Conservation (phyloP, 1,284 basidiomycete species). For the Boletellus dicymbophilus region DNA sequence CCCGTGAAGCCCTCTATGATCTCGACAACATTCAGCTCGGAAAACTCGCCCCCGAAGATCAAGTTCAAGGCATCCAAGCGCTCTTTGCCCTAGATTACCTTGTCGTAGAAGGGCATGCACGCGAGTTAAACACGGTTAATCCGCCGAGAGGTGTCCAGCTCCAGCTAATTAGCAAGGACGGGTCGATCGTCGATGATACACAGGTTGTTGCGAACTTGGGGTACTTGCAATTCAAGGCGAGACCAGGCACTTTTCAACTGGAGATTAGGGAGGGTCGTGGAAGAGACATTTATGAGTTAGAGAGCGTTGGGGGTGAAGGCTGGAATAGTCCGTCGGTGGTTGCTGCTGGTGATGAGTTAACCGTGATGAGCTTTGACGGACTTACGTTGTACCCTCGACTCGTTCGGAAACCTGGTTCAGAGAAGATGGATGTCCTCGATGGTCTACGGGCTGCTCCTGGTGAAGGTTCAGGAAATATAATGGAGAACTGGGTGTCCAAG, state of each 20-base stretch:
- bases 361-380: conserved; percentile 86
- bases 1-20: conserved; percentile 87
- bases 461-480: conserved; percentile 36
- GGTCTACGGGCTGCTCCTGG: conserved; percentile 39
- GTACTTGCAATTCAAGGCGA: conserved; percentile 95
- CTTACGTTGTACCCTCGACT: conserved; percentile 87
- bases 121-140: conserved; percentile 61
- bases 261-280: conserved; percentile 85
- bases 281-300: conserved; percentile 78
- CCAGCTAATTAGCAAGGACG: conserved; percentile 58
- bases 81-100: conserved; percentile 90
- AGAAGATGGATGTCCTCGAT: conserved; percentile 77
- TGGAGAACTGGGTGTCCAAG: conserved; percentile 53
- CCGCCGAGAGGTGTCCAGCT: conserved; percentile 87
- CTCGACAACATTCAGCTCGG: conserved; percentile 94
- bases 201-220: conserved; percentile 94
- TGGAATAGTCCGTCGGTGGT: conserved; percentile 77
- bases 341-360: conserved; percentile 69
- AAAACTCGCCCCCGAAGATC: conserved; percentile 59
- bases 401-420: conserved; percentile 73
- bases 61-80: conserved; percentile 65
- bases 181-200: conserved; percentile 68
- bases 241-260: conserved; percentile 85
- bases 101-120: conserved; percentile 92
- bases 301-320: conserved; percentile 82